Evolutionary conservation across 768 basidiomycete genomes (phyloP), one percentile per base, ranked within the genome.

Genomic region (Tylopilus rubrobrunneus): DNA sequence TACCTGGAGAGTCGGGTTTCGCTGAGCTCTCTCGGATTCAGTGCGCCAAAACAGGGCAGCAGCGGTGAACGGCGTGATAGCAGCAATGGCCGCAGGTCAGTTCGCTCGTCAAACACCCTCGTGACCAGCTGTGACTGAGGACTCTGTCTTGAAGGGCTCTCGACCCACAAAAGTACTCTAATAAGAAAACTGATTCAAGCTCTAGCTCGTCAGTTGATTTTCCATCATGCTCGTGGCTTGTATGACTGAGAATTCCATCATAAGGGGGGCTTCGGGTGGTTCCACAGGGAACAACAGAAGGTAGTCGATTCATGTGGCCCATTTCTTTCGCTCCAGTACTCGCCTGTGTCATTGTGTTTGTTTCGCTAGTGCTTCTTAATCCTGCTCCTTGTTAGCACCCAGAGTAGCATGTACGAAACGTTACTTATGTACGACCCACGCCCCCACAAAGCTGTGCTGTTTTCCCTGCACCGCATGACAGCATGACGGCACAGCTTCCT

Each of bases 111-210:
- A 23, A 40, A 53, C 17, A n/a, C 41, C 19, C 21, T 17, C 7
- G 5, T 31, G 7, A 39, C 28, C 17, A 3, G 11, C 7, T 14
- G 10, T 41, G 17, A 46, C 29, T 56, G 28, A 60, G 2, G 9
- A 5, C 33, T 42, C 29, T 7, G 27, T 45, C 46, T 25, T 31
- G 6, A 43, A 57, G 56, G 2, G 1, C 12, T 33, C 1, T 50
- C 1, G 11, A 36, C 11, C 4, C 5, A 4, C 0, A 7, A 1
- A 25, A 45, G 1, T 47, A 36, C 27, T 0, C 9, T 7, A 34
- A 15, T 6, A 29, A 9, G 31, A 12, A 39, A 5, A 28, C 25
- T 4, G 31, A 31, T 8, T 29, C 29, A 29, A 8, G 40, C 10
- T 11, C 19, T 8, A 41, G 12, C n/a, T 1, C n/a, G 40, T 41